These are phyloP conservation scores for Eryngium alpinum DNA, from an alignment of 140 eudicot species.

Conservation along the genomic window DNA sequence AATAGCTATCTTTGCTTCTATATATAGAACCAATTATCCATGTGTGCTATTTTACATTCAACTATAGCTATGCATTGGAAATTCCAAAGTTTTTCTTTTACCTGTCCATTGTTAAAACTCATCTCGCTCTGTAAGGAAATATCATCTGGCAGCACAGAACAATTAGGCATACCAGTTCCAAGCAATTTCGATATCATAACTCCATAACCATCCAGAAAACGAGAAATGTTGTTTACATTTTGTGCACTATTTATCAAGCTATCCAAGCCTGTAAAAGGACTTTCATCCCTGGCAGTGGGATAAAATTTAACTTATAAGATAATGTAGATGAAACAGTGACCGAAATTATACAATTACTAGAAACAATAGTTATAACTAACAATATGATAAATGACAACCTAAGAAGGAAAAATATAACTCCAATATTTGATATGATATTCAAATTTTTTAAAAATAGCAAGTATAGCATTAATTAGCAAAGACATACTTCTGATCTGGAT, in stretches of 20 bases:
- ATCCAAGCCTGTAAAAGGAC: conserved; percentile 60
- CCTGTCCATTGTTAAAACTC: conserved; percentile 79
- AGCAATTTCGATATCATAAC: conserved; percentile 90
- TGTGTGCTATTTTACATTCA: too few species aligned
- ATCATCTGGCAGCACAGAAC: conserved; percentile 57
- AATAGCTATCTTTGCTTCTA: too few species aligned
- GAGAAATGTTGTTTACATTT: conserved; percentile 45
- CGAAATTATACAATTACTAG: not conserved
- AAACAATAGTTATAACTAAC: not conserved
- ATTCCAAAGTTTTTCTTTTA: conserved; percentile 19
- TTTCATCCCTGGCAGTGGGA: conserved; percentile 47
- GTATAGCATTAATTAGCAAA: not conserved
- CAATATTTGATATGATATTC: not conserved
- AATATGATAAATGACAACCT: not conserved
- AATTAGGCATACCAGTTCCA: conserved; percentile 62
- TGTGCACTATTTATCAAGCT: conserved; percentile 55
- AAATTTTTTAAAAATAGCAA: not conserved
- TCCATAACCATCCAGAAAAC: conserved; percentile 84
- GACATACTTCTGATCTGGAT: conserved; percentile 57
- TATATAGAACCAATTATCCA: too few species aligned
- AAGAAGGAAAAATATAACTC: not conserved
- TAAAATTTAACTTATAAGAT: conserved; percentile 6
- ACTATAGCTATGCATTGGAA: too few species aligned
- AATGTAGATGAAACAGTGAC: not conserved
- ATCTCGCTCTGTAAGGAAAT: conserved; percentile 69